Base-by-base conservation (phyloP, 164 flowering plant species). In the Stephania cephalantha region DNA sequence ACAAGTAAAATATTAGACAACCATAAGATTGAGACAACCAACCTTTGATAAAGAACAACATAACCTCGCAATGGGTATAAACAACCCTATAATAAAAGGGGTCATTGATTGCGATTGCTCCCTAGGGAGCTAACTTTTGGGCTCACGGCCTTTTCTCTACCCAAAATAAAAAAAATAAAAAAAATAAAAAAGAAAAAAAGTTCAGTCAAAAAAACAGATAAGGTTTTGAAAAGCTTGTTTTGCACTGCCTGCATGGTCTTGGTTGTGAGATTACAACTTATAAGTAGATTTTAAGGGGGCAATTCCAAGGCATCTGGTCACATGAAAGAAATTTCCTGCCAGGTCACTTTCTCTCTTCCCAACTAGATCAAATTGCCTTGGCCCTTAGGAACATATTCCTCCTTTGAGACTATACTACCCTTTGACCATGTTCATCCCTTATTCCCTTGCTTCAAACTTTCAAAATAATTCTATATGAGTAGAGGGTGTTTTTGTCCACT, bases 301-400 rank as follows among this genome's bases (percentile, higher is more conserved):
- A 58, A 35, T 58, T 58, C 66, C 66, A 35, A 66, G 30, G 69
- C 18, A 35, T 53, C 68, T 29, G 73, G 42, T 73, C 90, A 88
- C 90, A 86, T 88, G 87, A 85, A 78, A 75, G 83, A 79, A 80
- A 83, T 78, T 78, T 75, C 82, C 84, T 68, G 73, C 85, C 90
- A 88, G 85, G 90, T 88, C 88, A 81, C 5, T 10, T 35, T 75
- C 69, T 15, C 78, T 78, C 52, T 70, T 78, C 70, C 81, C 81
- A 76, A 74, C 78, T 81, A 78, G 74, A 78, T 81, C 75, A 75
- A 72, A 71, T 12, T 72, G 69, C 46, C 63, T 52, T 58, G 30
- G 6, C 65, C 46, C 63, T 52, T 58, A 44, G 6, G 58, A 50
- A 61, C 66, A 61, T 64, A 55, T 73, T 35, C 42, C 53, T 48